These are phyloP conservation scores for Fusarium incarnatum DNA, from an alignment of 2,329 filamentous ascomycete species.

Conservation along the genomic window DNA sequence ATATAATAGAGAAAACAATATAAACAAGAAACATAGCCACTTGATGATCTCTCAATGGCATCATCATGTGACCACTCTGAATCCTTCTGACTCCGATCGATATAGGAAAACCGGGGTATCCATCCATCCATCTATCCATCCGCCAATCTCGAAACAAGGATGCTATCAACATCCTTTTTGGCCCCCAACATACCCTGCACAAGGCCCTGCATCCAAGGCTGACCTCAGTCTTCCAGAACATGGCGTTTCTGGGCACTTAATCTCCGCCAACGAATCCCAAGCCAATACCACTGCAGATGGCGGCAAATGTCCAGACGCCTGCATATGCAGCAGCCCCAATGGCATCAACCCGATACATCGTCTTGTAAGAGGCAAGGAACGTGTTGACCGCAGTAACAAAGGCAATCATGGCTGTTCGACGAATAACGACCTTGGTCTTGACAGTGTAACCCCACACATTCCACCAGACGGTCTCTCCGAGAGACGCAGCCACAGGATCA, in stretches of 20 bases:
- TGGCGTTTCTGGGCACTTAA: slow-evolving; percentile 33
- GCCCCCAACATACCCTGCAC: slow-evolving; percentile 4
- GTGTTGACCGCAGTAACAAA: slow-evolving; percentile 68
- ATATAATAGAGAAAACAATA: slow-evolving; percentile 15
- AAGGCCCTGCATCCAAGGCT: slow-evolving; percentile 30
- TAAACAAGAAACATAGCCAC: slow-evolving; percentile 9
- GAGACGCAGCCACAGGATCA: slow-evolving; percentile 71
- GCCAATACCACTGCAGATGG: slow-evolving; percentile 67
- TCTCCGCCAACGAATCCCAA: slow-evolving; percentile 64
- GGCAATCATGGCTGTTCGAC: slow-evolving; percentile 71
- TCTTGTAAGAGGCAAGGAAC: slow-evolving; percentile 73
- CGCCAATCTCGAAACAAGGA: slow-evolving; percentile 31
- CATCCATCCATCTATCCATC: slow-evolving; percentile 31
- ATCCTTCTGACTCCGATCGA: slow-evolving; percentile 27
- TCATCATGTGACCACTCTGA: slow-evolving; percentile 20
- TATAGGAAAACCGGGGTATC: slow-evolving; percentile 32
- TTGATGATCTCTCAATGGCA: slow-evolving; percentile 2
- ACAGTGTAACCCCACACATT: slow-evolving; percentile 78
- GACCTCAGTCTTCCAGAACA: slow-evolving; percentile 19
- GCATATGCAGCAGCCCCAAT: slow-evolving; percentile 79
- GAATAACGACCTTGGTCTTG: slow-evolving; percentile 72
- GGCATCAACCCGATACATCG: slow-evolving; percentile 76
- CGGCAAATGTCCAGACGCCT: slow-evolving; percentile 77
- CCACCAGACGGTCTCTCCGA: slow-evolving; percentile 76
- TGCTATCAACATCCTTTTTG: slow-evolving; percentile 11